phyloP scores from a whole-genome alignment of 768 basidiomycete species.

The Trametes gibbosa region DNA sequence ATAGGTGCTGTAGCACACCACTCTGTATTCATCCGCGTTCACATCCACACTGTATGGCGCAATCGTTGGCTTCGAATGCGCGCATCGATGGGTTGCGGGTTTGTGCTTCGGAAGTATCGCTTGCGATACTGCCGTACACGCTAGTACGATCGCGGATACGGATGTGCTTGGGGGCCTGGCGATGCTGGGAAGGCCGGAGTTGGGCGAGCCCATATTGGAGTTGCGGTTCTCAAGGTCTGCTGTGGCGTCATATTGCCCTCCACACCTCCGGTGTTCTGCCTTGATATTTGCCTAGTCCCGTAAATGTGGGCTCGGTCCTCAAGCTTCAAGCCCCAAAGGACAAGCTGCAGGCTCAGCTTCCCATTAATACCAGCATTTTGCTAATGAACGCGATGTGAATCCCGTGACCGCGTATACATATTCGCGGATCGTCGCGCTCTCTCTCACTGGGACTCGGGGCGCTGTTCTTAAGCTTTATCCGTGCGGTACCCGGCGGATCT shows the following conservation, averaged over 20 bases:
- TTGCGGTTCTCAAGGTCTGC: neutral
- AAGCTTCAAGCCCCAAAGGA: neutral
- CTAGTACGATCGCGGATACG: neutral
- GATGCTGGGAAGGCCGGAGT: neutral
- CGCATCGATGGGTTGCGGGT: neutral
- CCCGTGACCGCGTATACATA: conserved; percentile 8
- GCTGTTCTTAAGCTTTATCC: neutral
- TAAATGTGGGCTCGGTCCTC: neutral
- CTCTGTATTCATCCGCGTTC: neutral
- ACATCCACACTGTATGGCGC: conserved; percentile 3
- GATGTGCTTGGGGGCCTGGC: neutral
- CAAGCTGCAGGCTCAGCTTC: neutral
- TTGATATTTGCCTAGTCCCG: too few species aligned
- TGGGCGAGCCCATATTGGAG: neutral
- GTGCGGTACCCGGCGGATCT: neutral
- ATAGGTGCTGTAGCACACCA: conserved; percentile 3
- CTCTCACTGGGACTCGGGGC: neutral
- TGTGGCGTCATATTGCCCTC: too few species aligned
- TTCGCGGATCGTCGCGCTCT: conserved; percentile 8
- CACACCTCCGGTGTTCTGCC: neutral
- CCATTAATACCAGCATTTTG: neutral
- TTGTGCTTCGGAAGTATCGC: neutral
- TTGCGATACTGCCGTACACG: neutral
- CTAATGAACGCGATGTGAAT: conserved; percentile 3
- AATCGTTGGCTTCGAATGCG: conserved; percentile 6